phyloP scores from a whole-genome alignment of 1,284 basidiomycete genomes.

The Malassezia caprae region DNA sequence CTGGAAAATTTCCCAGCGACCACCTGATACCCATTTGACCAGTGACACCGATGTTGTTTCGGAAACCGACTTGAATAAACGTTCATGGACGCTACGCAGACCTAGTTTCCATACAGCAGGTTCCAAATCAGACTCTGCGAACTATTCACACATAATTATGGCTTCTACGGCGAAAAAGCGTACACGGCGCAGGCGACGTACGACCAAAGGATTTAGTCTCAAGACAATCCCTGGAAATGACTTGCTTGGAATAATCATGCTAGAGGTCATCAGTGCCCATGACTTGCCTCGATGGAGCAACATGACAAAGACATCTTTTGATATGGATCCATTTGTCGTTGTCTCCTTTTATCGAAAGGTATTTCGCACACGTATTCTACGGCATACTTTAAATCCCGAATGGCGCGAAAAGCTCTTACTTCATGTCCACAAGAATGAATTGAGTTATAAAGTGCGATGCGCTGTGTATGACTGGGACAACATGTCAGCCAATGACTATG shows the following conservation, averaged over 20 bases:
- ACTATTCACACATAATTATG: neutral
- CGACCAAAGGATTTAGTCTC: slow-evolving; percentile 49
- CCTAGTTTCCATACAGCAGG: neutral
- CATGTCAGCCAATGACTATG: slow-evolving; percentile 40
- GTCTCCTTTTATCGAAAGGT: slow-evolving; percentile 94
- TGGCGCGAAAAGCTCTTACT: slow-evolving; percentile 96
- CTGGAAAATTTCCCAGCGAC: neutral
- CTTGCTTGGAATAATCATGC: slow-evolving; percentile 84
- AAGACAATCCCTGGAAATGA: slow-evolving; percentile 58
- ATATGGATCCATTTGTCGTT: slow-evolving; percentile 96
- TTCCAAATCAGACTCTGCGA: neutral
- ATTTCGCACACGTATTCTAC: slow-evolving; percentile 66
- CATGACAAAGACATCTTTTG: slow-evolving; percentile 59
- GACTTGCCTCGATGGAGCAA: slow-evolving; percentile 80
- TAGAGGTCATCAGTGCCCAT: slow-evolving; percentile 61
- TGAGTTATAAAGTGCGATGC: slow-evolving; percentile 48
- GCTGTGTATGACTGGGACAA: slow-evolving; percentile 46
- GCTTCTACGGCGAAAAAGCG: neutral
- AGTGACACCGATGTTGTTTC: neutral
- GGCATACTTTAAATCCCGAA: slow-evolving; percentile 61
- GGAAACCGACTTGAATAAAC: neutral
- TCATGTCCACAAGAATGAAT: slow-evolving; percentile 82
- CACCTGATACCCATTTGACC: neutral
- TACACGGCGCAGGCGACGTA: neutral
- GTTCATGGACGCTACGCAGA: neutral